Evolutionary conservation across 2,329 filamentous ascomycete species (phyloP).

Genomic region (Alternaria infectoria): DNA sequence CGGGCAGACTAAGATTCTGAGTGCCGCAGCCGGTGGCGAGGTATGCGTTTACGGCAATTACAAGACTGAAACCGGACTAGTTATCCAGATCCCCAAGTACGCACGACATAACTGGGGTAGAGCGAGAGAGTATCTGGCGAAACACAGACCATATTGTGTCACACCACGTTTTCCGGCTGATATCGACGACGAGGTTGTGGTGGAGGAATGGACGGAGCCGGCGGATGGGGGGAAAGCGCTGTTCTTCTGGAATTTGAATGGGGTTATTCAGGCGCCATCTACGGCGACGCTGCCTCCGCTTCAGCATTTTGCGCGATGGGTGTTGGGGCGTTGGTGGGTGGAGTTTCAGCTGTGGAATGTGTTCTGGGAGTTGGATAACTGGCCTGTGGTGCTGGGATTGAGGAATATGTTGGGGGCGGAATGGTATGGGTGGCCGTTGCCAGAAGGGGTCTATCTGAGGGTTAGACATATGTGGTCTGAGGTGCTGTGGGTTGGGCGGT

Average conservation of each 20-base stretch:
- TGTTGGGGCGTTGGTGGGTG: constrained; percentile 23
- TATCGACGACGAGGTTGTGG: constrained; percentile 46
- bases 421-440: neutral
- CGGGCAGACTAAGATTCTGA: constrained; percentile 7
- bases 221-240: constrained; percentile 54
- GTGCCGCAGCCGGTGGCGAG: constrained; percentile 14
- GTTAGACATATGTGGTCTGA: neutral
- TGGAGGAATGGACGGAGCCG: constrained; percentile 57
- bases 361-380: constrained; percentile 43
- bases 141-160: neutral
- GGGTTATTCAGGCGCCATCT: constrained; percentile 26
- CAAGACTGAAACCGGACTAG: constrained; percentile 12
- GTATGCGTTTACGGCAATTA: neutral
- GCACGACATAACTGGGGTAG: constrained; percentile 58
- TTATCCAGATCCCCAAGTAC: constrained; percentile 47
- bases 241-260: constrained; percentile 60
- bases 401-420: neutral
- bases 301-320: neutral
- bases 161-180: constrained; percentile 7
- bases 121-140: constrained; percentile 26
- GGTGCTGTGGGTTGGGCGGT: too few relatives aligned
- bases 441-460: accelerated
- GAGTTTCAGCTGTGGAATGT: constrained; percentile 32
- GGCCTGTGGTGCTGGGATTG: constrained; percentile 32
- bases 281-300: neutral